Percentiles rank a stretch among this genome's conserved stretches.
Evolutionary conservation across 441 rosid genomes (phyloP).

Genomic region (Brassica hybrid): DNA sequence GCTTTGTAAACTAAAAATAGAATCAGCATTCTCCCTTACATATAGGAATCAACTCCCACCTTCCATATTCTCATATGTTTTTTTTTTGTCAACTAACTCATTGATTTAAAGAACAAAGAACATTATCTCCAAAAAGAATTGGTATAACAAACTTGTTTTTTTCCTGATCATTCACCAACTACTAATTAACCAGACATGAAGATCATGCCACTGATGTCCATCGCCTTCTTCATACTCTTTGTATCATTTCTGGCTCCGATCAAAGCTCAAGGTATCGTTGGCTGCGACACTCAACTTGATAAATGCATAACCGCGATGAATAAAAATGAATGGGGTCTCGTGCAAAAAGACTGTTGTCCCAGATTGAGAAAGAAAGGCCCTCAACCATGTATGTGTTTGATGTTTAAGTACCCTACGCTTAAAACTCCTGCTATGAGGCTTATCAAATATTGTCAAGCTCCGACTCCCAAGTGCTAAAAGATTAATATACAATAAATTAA

Average conservation of each 20-base stretch:
- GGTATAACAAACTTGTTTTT: too few species aligned
- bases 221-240: slow-evolving; percentile 8
- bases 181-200: slow-evolving; percentile 15
- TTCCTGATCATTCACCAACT: not conserved
- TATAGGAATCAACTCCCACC: not conserved
- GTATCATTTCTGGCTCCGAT: not conserved
- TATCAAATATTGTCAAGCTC: slow-evolving; percentile 1
- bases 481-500: not conserved
- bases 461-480: slow-evolving; percentile 10
- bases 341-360: slow-evolving; percentile 15
- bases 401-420: slow-evolving; percentile 9
- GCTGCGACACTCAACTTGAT: slow-evolving; percentile 7
- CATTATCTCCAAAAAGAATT: too few species aligned
- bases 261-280: slow-evolving; percentile 16
- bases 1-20: not conserved
- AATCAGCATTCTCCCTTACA: slow-evolving; percentile 7
- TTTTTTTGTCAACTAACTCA: too few species aligned
- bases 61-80: not conserved
- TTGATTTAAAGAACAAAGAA: too few species aligned
- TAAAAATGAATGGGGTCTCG: not conserved
- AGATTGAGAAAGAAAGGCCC: slow-evolving; percentile 1
- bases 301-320: not conserved
- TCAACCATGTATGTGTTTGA: slow-evolving; percentile 19
- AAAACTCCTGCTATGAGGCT: not conserved
- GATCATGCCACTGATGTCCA: slow-evolving; percentile 18